Percentiles rank a stretch among this genome's conserved stretches.
phyloP scores from a whole-genome alignment of 208 protist species.

The Leptomonas pyrrhocoris region DNA sequence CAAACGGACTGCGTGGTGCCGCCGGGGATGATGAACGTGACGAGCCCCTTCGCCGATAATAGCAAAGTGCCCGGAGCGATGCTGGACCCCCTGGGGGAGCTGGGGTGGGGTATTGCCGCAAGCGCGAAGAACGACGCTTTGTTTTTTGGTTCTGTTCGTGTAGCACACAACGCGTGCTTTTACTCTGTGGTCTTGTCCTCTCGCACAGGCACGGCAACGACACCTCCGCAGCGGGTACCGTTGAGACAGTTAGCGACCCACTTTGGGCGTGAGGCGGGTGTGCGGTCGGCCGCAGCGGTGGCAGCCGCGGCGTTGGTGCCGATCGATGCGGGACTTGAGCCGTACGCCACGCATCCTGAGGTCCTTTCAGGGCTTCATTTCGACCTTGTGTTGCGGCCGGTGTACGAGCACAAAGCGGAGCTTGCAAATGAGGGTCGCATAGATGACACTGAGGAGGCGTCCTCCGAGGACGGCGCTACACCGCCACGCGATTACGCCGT shows the following conservation, averaged over 20 bases:
- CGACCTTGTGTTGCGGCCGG: conserved; percentile 44
- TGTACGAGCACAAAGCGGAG: conserved; percentile 18
- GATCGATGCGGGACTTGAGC: conserved; percentile 50
- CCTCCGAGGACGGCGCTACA: not conserved
- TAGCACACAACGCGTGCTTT: conserved; percentile 24
- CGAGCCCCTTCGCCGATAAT: conserved; percentile 65
- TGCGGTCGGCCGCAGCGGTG: conserved; percentile 28
- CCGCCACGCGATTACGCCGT: not conserved
- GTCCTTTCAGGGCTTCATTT: conserved; percentile 65
- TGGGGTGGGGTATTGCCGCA: conserved; percentile 40
- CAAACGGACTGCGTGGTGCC: conserved; percentile 81
- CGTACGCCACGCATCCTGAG: conserved; percentile 45
- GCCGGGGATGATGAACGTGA: conserved; percentile 74
- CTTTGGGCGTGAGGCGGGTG: conserved; percentile 54
- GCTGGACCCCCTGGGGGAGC: conserved; percentile 44
- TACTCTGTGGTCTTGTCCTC: conserved; percentile 21
- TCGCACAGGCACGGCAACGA: conserved; percentile 1
- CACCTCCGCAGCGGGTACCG: conserved; percentile 28
- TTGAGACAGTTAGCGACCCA: conserved; percentile 37
- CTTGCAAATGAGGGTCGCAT: not conserved
- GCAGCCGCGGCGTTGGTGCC: conserved; percentile 30
- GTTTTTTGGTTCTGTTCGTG: conserved; percentile 20
- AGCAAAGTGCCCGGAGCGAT: conserved; percentile 38
- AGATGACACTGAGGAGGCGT: conserved; percentile 7
- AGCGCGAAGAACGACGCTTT: not conserved